Base-by-base conservation (phyloP, 495 filamentous ascomycete species). In the Diplogelasinospora grovesii region DNA sequence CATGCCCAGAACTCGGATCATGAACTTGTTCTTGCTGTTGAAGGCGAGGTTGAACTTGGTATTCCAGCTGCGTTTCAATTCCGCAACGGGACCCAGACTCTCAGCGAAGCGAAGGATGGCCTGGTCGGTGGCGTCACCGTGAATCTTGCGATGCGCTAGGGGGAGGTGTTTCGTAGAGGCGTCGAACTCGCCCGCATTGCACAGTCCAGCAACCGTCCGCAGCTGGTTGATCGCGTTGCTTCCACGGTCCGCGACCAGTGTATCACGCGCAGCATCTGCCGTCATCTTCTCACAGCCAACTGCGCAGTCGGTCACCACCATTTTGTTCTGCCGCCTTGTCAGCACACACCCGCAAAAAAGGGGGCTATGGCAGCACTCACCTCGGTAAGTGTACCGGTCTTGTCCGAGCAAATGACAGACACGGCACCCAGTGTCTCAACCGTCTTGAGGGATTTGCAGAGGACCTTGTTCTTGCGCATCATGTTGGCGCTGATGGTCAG, bases 1-100 rank as follows among this genome's bases (percentile, higher is more conserved):
- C 22, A 68, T 30, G 5, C 60, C 58, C 5, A 71, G 56, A 4
- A 64, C 65, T 22, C 63, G 44, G 35, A 84, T 68, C 79, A 84
- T 85, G 57, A 74, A 87, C 53, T 86, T 89, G 54, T 85, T 86
- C 64, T 85, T 85, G 51, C 75, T 81, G 55, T 86, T 89, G 63
- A 89, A 87, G 0, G 77, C 77, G 5, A 86, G 61, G 45, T 85
- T 74, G 56, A 77, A 83, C 5, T 75, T 67, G 26, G 69, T 76
- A 25, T 69, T 67, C 69, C 75, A 82, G 16, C 59, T 50, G 10
- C 67, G 50, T 9, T 70, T 64, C 4, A 79, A 51, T 13, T 74
- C 64, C 8, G 65, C 41, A 1, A 78, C 68, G 0, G 74, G 57
- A 2, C 67, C 66, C 4, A 83, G 59, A 8, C 60, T 63, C 51